phyloP scores from a whole-genome alignment of 805 yeast species.

The Ogataea methylovora region DNA sequence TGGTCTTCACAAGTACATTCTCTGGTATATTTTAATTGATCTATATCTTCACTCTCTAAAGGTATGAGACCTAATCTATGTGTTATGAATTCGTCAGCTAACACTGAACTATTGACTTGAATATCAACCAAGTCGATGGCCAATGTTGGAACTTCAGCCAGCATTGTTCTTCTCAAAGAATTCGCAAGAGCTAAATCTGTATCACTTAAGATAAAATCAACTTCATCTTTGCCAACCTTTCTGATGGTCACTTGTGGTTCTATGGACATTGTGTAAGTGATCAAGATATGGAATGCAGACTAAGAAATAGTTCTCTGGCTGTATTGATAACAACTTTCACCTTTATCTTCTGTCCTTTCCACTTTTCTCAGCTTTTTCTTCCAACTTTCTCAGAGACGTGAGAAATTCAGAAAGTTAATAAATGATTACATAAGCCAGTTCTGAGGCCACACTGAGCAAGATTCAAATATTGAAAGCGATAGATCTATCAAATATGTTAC shows the following conservation, averaged over 20 bases:
- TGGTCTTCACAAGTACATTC: slow-evolving; percentile 98
- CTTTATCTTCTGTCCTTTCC: slow-evolving; percentile 15
- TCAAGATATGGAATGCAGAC: background rate
- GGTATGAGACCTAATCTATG: slow-evolving; percentile 94
- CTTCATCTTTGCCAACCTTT: slow-evolving; percentile 76
- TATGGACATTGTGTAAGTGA: slow-evolving; percentile 16
- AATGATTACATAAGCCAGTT: no score
- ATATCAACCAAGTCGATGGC: slow-evolving; percentile 96
- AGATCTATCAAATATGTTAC: no score
- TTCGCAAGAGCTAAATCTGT: slow-evolving; percentile 89
- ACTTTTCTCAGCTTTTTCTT: slow-evolving; percentile 3
- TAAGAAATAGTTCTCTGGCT: slow-evolving; percentile 1
- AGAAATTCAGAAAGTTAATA: no score
- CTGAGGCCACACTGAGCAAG: no score
- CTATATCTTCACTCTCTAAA: slow-evolving; percentile 75
- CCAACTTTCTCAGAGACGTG: no score
- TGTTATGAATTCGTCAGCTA: slow-evolving; percentile 94
- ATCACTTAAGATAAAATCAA: slow-evolving; percentile 81
- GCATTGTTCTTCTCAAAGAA: slow-evolving; percentile 83
- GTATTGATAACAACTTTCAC: slow-evolving; percentile 22
- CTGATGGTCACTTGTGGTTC: slow-evolving; percentile 87
- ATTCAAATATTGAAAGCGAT: no score
- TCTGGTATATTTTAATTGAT: slow-evolving; percentile 76
- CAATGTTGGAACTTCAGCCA: slow-evolving; percentile 94
- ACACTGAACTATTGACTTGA: slow-evolving; percentile 84